phyloP scores from a whole-genome alignment of 1,284 basidiomycete genomes.

The Moesziomyces sp. region DNA sequence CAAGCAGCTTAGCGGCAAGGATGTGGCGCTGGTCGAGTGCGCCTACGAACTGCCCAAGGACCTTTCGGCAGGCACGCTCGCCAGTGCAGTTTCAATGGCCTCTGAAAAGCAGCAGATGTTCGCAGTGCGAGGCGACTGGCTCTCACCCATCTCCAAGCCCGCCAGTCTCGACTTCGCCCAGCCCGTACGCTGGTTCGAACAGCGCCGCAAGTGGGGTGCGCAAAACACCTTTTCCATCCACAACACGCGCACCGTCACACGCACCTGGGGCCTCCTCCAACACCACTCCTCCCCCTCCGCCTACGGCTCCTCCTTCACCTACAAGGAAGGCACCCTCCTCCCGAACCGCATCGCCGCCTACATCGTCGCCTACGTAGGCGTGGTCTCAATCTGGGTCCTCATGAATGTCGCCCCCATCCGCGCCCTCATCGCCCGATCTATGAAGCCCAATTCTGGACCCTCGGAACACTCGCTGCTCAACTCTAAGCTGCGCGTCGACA shows the following conservation, averaged over 20 bases:
- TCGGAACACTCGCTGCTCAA: constrained; percentile 11
- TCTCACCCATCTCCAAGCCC: constrained; percentile 44
- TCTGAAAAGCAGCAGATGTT: constrained; percentile 30
- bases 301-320: constrained; percentile 73
- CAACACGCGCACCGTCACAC: constrained; percentile 79
- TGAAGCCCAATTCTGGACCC: constrained; percentile 33
- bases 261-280: constrained; percentile 80
- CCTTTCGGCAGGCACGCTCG: constrained; percentile 79
- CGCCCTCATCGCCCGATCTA: constrained; percentile 3
- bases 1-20: constrained; percentile 68
- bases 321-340: constrained; percentile 77
- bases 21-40: constrained; percentile 43
- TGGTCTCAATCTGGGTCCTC: constrained; percentile 61
- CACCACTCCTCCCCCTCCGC: constrained; percentile 49
- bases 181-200: constrained; percentile 72
- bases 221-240: constrained; percentile 75
- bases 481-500: constrained; percentile 24
- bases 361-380: constrained; percentile 69
- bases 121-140: constrained; percentile 26
- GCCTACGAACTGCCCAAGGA: constrained; percentile 71
- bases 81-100: constrained; percentile 71
- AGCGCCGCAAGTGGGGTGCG: constrained; percentile 72
- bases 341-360: constrained; percentile 70
- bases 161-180: constrained; percentile 68
- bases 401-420: constrained; percentile 28